Percentiles rank a stretch among this genome's conserved stretches.
Conservation (phyloP, 345 rosid species). For the Chamaenerion angustifolium region DNA sequence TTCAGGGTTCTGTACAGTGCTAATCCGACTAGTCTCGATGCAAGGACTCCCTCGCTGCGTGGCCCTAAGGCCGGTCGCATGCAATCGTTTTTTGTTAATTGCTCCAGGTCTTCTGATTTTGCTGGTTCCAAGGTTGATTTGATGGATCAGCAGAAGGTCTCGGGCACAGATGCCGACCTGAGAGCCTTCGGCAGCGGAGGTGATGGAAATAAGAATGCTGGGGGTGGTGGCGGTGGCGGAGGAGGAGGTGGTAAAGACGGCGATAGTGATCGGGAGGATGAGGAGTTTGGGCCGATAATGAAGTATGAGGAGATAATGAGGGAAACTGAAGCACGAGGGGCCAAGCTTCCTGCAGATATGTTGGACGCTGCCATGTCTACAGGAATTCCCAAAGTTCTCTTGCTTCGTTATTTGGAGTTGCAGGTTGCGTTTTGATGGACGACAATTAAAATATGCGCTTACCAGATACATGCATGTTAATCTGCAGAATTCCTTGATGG, state of each 20-base stretch:
- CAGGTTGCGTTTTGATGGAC: constrained; percentile 22
- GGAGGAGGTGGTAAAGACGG: constrained; percentile 20
- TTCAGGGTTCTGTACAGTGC: too few species aligned
- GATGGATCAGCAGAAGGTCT: neutral
- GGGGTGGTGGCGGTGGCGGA: constrained; percentile 25
- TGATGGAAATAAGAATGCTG: constrained; percentile 21
- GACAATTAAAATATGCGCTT: too few species aligned
- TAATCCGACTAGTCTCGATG: too few species aligned
- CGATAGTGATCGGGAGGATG: constrained; percentile 41
- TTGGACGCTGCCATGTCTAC: constrained; percentile 57
- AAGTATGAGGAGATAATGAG: constrained; percentile 62
- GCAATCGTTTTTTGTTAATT: too few species aligned
- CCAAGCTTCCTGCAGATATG: constrained; percentile 67
- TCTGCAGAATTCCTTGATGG: neutral
- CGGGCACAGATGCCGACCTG: neutral
- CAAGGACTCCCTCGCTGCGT: too few species aligned
- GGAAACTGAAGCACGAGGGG: constrained; percentile 60
- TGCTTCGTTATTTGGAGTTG: constrained; percentile 61
- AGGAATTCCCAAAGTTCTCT: constrained; percentile 60
- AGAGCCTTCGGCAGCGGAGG: constrained; percentile 3
- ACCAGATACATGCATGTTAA: neutral
- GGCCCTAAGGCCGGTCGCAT: too few species aligned
- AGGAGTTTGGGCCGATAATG: constrained; percentile 71
- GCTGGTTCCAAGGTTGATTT: neutral
- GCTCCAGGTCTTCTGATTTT: neutral